Conservation (phyloP, 306 rosid genomes). For the Morella rubra region DNA sequence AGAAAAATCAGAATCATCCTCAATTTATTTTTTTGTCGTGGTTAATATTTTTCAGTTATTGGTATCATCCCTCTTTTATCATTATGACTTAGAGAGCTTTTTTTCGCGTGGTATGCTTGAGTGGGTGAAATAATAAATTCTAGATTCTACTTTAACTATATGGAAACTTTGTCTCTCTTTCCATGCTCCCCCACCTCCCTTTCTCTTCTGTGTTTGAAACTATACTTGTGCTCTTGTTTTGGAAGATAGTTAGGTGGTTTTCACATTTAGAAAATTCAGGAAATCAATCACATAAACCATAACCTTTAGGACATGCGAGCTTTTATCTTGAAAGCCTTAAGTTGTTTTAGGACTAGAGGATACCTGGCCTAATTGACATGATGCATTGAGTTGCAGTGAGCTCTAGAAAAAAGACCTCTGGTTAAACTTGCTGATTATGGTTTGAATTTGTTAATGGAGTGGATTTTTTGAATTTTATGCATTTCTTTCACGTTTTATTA, state of each 20-base stretch:
- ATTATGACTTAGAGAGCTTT: background rate
- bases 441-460: conserved; percentile 16
- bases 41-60: background rate
- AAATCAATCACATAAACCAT: conserved; percentile 19
- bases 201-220: background rate
- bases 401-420: background rate
- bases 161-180: background rate
- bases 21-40: background rate
- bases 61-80: background rate
- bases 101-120: too few relatives aligned
- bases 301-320: conserved; percentile 19
- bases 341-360: background rate
- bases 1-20: conserved; percentile 15
- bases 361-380: background rate
- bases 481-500: background rate
- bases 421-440: conserved; percentile 8
- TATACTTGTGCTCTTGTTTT: background rate
- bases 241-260: background rate
- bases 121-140: background rate
- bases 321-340: conserved; percentile 1
- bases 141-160: background rate
- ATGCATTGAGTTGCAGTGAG: background rate
- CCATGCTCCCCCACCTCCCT: background rate
- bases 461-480: conserved; percentile 1
- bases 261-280: conserved; percentile 20